Evolutionary conservation across 2,329 filamentous ascomycete genomes (phyloP), one percentile per base, ranked within the genome.

Genomic region (Pyrenochaeta sp.): DNA sequence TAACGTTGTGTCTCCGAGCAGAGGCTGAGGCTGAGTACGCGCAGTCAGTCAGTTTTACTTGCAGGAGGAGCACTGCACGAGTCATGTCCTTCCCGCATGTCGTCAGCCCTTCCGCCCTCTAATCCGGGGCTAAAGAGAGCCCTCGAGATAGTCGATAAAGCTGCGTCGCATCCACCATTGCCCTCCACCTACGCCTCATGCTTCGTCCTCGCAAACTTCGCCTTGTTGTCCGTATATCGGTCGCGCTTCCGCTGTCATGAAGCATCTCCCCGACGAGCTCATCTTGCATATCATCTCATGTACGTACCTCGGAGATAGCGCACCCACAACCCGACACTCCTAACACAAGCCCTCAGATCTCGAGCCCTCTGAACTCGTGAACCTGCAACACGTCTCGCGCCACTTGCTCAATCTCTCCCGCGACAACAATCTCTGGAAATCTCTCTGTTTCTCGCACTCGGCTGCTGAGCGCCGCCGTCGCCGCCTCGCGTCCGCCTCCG

Each of bases 341-440:
- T 67, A 36, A 64, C 51, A 31, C 35, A 29, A 20, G n/a, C n/a
- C 46, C 18, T 32, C 68, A 90, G 87, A 83, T 68, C 83, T 92
- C 58, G 80, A 85, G n/a, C 82, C 87, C 14, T 67, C 72, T 36
- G 85, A 92, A 59, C 82, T 93, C 54, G 85, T 89, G 51, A 82
- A 76, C 49, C 78, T 94, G 30, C 91, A 93, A 75, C 82, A 84
- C 17, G 85, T 91, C 11, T 94, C 87, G 21, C 85, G 81, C 58
- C 82, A 81, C 39, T 85, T 94, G 53, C 82, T 88, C 23, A 75
- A 79, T 27, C 79, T 95, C 36, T 88, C 86, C 33, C 87, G 91
- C 51, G 91, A 96, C 70, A 85, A 90, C 64, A 83, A 81, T 33
- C 79, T 94, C 31, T 97, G 93, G 93, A 89, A 89, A 57, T 77